Conservation (phyloP, 257 asterid genomes). For the Fraxinus excelsior region DNA sequence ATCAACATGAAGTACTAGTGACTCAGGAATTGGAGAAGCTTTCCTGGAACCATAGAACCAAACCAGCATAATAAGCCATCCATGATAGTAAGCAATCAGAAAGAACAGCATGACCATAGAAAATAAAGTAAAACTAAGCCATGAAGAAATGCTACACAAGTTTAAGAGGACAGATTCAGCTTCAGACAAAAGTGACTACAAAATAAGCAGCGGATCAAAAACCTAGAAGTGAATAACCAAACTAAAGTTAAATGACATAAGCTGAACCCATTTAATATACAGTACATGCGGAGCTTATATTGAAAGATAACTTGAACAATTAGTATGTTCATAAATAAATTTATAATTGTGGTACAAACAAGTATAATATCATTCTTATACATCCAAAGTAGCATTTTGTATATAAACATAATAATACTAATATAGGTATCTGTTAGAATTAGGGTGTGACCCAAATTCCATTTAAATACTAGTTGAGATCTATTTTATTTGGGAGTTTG, state of each 20-base stretch:
- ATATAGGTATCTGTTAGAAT: background rate
- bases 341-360: background rate
- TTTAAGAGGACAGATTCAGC: background rate
- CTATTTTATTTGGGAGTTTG: too few relatives aligned
- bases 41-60: constrained; percentile 58
- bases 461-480: too few relatives aligned
- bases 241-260: background rate
- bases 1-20: constrained; percentile 88
- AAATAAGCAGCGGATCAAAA: background rate
- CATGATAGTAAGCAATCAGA: background rate
- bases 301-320: background rate
- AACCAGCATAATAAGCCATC: constrained; percentile 11
- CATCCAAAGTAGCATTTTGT: background rate
- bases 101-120: background rate
- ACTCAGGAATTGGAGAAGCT: constrained; percentile 84
- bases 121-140: background rate
- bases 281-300: background rate
- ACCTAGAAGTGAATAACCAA: background rate
- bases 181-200: background rate
- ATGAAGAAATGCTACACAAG: background rate
- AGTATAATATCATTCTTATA: background rate
- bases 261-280: background rate
- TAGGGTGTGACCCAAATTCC: too few relatives aligned
- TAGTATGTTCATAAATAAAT: background rate
- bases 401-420: background rate